These are phyloP conservation scores for Cryptococcus jaspeensis DNA, from an alignment of 1,284 basidiomycete genomes.

Conservation along the genomic window DNA sequence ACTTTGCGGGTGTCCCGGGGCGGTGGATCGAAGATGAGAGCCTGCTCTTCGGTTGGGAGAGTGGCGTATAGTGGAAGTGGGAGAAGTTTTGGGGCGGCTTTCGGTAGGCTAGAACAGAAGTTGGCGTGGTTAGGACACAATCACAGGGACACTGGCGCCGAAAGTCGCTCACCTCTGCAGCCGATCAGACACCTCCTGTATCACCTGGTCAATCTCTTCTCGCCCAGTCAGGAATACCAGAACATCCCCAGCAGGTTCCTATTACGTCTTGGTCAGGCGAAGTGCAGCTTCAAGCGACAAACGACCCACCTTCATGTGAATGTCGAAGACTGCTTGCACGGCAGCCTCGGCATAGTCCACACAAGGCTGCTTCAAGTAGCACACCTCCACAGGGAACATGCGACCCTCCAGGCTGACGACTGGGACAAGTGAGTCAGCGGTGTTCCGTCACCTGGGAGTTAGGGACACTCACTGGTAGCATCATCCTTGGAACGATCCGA, in stretches of 20 bases:
- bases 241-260: constrained; percentile 75
- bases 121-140: not conserved
- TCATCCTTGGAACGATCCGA: constrained; percentile 48
- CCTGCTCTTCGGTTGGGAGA: constrained; percentile 79
- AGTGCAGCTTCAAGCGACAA: constrained; percentile 8
- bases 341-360: constrained; percentile 81
- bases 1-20: constrained; percentile 78
- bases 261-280: constrained; percentile 53
- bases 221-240: constrained; percentile 94
- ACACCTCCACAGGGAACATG: constrained; percentile 84
- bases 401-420: constrained; percentile 88
- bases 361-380: constrained; percentile 69
- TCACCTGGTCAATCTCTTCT: constrained; percentile 88
- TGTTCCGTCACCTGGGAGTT: not conserved
- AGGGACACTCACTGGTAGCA: constrained; percentile 39
- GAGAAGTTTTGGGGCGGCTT: constrained; percentile 60
- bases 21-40: constrained; percentile 74
- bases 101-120: constrained; percentile 60
- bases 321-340: constrained; percentile 78
- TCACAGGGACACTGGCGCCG: not conserved
- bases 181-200: constrained; percentile 77
- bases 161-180: constrained; percentile 63
- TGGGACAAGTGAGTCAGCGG: constrained; percentile 57
- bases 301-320: constrained; percentile 70
- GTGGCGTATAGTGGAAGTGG: constrained; percentile 85